These are phyloP conservation scores for Vaccinium macrocarpon DNA, from an alignment of 148 eudicot species.

Conservation along the genomic window DNA sequence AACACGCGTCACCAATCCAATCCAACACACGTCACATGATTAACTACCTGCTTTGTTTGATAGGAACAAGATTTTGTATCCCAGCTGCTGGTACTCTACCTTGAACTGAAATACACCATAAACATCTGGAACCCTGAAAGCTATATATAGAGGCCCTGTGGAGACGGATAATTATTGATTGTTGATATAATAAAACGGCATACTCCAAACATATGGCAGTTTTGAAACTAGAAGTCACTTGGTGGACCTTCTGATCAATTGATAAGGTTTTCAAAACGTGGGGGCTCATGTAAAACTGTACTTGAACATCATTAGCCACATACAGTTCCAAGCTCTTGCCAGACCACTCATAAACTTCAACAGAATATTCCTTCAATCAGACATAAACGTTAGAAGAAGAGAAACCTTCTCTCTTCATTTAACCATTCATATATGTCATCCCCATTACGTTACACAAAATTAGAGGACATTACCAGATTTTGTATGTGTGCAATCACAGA, in stretches of 20 bases:
- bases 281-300: slow-evolving; percentile 88
- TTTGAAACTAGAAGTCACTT: not conserved
- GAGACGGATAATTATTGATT: not conserved
- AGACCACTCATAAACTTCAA: slow-evolving; percentile 85
- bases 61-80: slow-evolving; percentile 80
- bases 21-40: too few relatives aligned
- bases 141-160: slow-evolving; percentile 69
- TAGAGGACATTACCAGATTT: slow-evolving; percentile 59
- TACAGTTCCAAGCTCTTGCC: slow-evolving; percentile 87
- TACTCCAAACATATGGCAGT: not conserved
- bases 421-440: not conserved
- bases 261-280: slow-evolving; percentile 77
- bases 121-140: slow-evolving; percentile 91
- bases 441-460: not conserved
- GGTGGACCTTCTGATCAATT: slow-evolving; percentile 30
- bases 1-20: too few relatives aligned
- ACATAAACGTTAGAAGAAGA: slow-evolving; percentile 9
- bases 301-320: slow-evolving; percentile 57
- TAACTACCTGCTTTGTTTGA: slow-evolving; percentile 78
- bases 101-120: slow-evolving; percentile 98
- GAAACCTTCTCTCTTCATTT: not conserved
- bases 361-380: slow-evolving; percentile 62
- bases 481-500: slow-evolving; percentile 38
- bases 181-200: not conserved
- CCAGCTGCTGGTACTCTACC: slow-evolving; percentile 88